A percentile compares a stretch with the other conserved stretches of the same genome.
These are phyloP conservation scores for Trichoderma virens DNA, from an alignment of 495 filamentous ascomycete genomes.

Conservation along the genomic window DNA sequence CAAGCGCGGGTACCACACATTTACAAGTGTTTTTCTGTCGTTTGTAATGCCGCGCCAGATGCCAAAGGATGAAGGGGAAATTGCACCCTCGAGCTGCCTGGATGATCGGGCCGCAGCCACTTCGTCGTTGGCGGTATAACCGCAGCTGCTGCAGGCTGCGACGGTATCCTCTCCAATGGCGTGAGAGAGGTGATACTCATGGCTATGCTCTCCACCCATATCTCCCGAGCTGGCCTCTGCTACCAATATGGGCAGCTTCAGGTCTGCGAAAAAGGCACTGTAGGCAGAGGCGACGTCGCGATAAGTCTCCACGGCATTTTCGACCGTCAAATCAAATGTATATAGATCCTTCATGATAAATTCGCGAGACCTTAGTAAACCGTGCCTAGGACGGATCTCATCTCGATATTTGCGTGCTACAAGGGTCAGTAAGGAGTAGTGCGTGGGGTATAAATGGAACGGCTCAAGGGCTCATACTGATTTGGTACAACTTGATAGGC, in stretches of 20 bases:
- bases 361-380: conserved; percentile 81
- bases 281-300: conserved; percentile 63
- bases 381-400: conserved; percentile 80
- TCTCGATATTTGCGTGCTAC: conserved; percentile 90
- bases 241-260: conserved; percentile 75
- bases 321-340: conserved; percentile 70
- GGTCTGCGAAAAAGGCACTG: conserved; percentile 63
- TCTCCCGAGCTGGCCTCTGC: conserved; percentile 90
- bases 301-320: conserved; percentile 71
- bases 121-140: conserved; percentile 80
- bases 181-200: conserved; percentile 88
- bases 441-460: not conserved
- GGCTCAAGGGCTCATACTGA: conserved; percentile 42
- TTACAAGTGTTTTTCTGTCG: conserved; percentile 57
- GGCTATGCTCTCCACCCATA: conserved; percentile 87
- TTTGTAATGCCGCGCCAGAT: conserved; percentile 64
- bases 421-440: conserved; percentile 7
- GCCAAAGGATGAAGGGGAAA: conserved; percentile 12
- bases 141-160: conserved; percentile 64
- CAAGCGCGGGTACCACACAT: conserved; percentile 54
- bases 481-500: conserved; percentile 84
- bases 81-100: conserved; percentile 11
- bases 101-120: conserved; percentile 40
- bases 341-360: conserved; percentile 99
- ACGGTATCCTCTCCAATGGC: conserved; percentile 78